Conservation (phyloP, 768 basidiomycete genomes). For the Boletellus sp. region DNA sequence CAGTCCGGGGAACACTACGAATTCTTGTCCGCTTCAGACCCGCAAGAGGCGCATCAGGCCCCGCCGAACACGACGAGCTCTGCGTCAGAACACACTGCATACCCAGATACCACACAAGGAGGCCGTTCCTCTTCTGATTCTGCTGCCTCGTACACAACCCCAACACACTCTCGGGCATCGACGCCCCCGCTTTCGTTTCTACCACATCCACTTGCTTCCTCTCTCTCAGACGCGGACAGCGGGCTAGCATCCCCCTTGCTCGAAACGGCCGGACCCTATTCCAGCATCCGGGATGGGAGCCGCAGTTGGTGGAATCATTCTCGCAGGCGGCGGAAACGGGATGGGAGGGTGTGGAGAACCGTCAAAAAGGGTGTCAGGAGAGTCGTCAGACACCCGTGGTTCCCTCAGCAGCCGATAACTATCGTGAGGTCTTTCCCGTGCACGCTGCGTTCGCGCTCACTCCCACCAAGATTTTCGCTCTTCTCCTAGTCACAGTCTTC, state of each 20-base stretch:
- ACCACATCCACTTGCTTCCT: slow-evolving; percentile 47
- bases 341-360: slow-evolving; percentile 44
- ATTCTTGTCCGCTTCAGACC: slow-evolving; percentile 43
- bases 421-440: slow-evolving; percentile 51
- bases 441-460: slow-evolving; percentile 16
- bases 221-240: slow-evolving; percentile 58
- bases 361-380: slow-evolving; percentile 53
- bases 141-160: slow-evolving; percentile 38
- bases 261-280: slow-evolving; percentile 21
- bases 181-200: slow-evolving; percentile 60
- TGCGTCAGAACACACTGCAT: slow-evolving; percentile 15
- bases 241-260: slow-evolving; percentile 52
- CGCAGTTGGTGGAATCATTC: slow-evolving; percentile 57
- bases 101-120: slow-evolving; percentile 23
- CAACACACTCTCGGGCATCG: slow-evolving; percentile 57
- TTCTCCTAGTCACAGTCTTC: slow-evolving; percentile 75
- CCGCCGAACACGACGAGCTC: slow-evolving; percentile 5
- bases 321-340: slow-evolving; percentile 51
- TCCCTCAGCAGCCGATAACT: slow-evolving; percentile 76
- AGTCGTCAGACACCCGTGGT: slow-evolving; percentile 67
- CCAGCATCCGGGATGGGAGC: slow-evolving; percentile 44
- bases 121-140: slow-evolving; percentile 27
- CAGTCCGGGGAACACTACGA: slow-evolving; percentile 40
- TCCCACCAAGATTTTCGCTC: slow-evolving; percentile 53
- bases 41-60: slow-evolving; percentile 34